phyloP scores from a whole-genome alignment of 164 flowering plant genomes.

The Vitis riparia region DNA sequence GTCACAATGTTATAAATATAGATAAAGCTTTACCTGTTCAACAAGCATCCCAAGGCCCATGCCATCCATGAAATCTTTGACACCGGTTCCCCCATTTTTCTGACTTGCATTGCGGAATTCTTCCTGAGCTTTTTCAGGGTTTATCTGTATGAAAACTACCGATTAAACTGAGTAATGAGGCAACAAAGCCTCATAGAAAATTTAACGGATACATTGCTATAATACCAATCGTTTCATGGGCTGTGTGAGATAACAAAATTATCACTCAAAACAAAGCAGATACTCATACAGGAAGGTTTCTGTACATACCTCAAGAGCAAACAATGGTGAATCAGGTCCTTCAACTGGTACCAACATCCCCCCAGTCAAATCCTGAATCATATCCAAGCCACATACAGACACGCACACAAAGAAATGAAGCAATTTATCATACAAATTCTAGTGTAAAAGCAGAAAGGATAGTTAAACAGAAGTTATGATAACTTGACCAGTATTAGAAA shows the following conservation, averaged over 20 bases:
- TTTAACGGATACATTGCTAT: too few species aligned
- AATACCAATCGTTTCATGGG: too few species aligned
- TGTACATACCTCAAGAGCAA: constrained; percentile 85
- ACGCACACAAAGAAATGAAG: background rate
- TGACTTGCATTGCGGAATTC: constrained; percentile 76
- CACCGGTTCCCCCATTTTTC: constrained; percentile 78
- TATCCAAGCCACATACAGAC: background rate
- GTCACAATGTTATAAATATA: too few species aligned
- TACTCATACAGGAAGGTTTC: background rate
- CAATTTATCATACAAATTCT: background rate
- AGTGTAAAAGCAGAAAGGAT: background rate
- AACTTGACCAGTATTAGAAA: background rate
- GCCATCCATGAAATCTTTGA: constrained; percentile 94
- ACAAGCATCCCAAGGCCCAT: constrained; percentile 95
- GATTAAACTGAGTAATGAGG: constrained; percentile 6
- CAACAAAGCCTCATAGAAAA: background rate
- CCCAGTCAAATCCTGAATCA: constrained; percentile 79
- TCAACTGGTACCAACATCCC: constrained; percentile 86
- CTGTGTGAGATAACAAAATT: background rate
- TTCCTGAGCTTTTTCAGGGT: constrained; percentile 94
- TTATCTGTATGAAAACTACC: constrained; percentile 49
- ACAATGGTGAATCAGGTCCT: constrained; percentile 79
- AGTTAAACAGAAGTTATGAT: too few species aligned
- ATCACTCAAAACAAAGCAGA: background rate
- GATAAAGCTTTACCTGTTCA: constrained; percentile 63